A percentile compares a stretch with the other conserved stretches of the same genome.
Evolutionary conservation across 2,329 filamentous ascomycete species (phyloP).

Genomic region (Ascosphaera aggregata): DNA sequence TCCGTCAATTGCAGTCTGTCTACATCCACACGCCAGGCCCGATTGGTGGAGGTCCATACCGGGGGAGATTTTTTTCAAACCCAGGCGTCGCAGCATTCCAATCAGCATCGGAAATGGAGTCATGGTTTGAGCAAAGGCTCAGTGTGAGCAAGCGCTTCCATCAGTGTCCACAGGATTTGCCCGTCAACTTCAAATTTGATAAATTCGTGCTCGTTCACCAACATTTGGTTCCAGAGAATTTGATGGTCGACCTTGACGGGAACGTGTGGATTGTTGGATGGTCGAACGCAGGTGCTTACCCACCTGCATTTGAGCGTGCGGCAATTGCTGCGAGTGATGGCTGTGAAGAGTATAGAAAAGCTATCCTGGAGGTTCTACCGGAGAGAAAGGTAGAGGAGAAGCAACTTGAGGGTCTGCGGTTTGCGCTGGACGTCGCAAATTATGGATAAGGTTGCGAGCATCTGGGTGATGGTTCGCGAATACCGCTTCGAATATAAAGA

Average conservation of each 20-base stretch:
- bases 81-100: slow-evolving; percentile 8
- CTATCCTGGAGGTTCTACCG: slow-evolving; percentile 7
- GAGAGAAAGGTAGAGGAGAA: neutral
- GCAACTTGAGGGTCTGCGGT: neutral
- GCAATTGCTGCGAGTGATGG: slow-evolving; percentile 3
- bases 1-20: slow-evolving; percentile 8
- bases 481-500: too few relatives aligned
- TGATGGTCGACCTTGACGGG: slow-evolving; percentile 15
- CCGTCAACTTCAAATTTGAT: slow-evolving; percentile 12
- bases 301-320: slow-evolving; percentile 7
- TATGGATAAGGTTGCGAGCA: too few relatives aligned
- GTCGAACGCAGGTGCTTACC: slow-evolving; percentile 14
- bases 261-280: slow-evolving; percentile 18
- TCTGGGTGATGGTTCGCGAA: too few relatives aligned
- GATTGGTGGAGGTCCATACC: neutral
- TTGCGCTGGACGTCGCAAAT: neutral
- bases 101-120: slow-evolving; percentile 6
- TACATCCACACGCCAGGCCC: slow-evolving; percentile 4
- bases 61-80: slow-evolving; percentile 6
- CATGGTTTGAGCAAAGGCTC: slow-evolving; percentile 10
- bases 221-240: slow-evolving; percentile 14
- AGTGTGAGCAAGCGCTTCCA: slow-evolving; percentile 5
- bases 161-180: slow-evolving; percentile 9
- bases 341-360: neutral
- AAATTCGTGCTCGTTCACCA: slow-evolving; percentile 15